Evolutionary conservation across 257 asterid species (phyloP).

Genomic region (Salvia miltiorrhiza): DNA sequence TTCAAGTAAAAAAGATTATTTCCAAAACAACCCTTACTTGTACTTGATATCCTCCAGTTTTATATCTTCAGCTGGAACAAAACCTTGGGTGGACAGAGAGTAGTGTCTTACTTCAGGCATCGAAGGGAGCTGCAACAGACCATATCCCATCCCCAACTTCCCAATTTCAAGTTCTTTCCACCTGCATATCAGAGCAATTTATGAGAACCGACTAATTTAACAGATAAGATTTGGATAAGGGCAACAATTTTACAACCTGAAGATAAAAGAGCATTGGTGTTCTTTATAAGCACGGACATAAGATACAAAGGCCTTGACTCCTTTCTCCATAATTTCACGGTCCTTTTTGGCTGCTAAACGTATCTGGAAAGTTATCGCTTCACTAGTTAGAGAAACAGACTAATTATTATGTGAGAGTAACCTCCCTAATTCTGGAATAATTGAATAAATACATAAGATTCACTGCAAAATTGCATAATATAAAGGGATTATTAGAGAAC

Average conservation of each 20-base stretch:
- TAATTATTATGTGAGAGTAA: background rate
- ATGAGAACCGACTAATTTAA: background rate
- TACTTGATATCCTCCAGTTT: slow-evolving; percentile 69
- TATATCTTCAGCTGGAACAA: slow-evolving; percentile 62
- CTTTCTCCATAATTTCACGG: slow-evolving; percentile 96
- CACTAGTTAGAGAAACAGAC: slow-evolving; percentile 18
- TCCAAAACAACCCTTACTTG: slow-evolving; percentile 51
- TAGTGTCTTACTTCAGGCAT: slow-evolving; percentile 83
- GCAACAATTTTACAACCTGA: slow-evolving; percentile 48
- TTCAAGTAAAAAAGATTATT: background rate
- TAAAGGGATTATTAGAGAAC: background rate
- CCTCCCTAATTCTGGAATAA: background rate
- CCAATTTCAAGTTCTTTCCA: slow-evolving; percentile 99
- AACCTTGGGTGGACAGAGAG: slow-evolving; percentile 78
- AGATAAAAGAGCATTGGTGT: slow-evolving; percentile 78
- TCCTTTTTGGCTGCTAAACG: slow-evolving; percentile 76
- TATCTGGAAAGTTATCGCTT: slow-evolving; percentile 42
- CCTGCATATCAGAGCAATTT: slow-evolving; percentile 31
- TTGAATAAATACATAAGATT: background rate
- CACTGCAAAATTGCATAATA: background rate
- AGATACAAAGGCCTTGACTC: slow-evolving; percentile 88
- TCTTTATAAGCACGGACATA: slow-evolving; percentile 92
- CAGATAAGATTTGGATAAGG: slow-evolving; percentile 6
- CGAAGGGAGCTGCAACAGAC: slow-evolving; percentile 85
- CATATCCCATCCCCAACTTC: slow-evolving; percentile 91